Base-by-base conservation (phyloP, 2,329 filamentous ascomycete genomes). In the Epichloe uncinata region DNA sequence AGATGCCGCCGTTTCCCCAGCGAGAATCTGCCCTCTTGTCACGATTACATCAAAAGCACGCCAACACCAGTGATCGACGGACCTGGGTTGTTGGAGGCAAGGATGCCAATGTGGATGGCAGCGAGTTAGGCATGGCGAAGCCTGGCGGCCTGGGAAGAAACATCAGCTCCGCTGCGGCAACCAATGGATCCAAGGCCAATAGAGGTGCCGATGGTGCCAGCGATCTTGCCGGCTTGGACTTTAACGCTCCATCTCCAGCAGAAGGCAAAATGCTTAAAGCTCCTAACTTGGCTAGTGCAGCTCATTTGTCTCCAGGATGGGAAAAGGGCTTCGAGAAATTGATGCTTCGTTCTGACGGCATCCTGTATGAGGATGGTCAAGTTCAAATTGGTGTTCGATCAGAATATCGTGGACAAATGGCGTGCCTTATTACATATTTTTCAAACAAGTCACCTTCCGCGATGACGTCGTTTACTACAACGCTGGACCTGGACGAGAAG, bases 11-110 rank as follows among this genome's bases (percentile, higher is more conserved):
- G 0, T 98, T 97, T 69, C 94, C 93, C 0, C 90, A 98, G 66
- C 77, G 94, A 53, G 84, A 95, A 52, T 97, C 93, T 5, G 91
- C 93, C 1, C 73, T 98, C 30, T 74, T 98, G 11, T 96, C 91
- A 38, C 79, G 93, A 51, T 75, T 98, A 46, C 91, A 98, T 67
- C 89, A 95, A 67, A 97, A 95, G 70, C 89, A 94, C 60, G 86
- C 85, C 45, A 87, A 85, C 53, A 93, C 88, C 13, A 95, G 87
- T 63, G 93, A 98, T 66, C 94, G 94, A 70, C 81, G 91, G 54
- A 97, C 93, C 2, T 98, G 93, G 93, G 84, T 96, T 26, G 87
- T 97, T n/a, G 91, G 91, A 54, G 91, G 89, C 53, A 96, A 95
- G 69, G 89, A 94, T 63, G 91, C 90, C 51, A 96, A 96, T 63